A percentile compares a stretch with the other conserved stretches of the same genome.
Evolutionary conservation across 78 protist species (phyloP).

Genomic region (Chrysochromulina tobinii): DNA sequence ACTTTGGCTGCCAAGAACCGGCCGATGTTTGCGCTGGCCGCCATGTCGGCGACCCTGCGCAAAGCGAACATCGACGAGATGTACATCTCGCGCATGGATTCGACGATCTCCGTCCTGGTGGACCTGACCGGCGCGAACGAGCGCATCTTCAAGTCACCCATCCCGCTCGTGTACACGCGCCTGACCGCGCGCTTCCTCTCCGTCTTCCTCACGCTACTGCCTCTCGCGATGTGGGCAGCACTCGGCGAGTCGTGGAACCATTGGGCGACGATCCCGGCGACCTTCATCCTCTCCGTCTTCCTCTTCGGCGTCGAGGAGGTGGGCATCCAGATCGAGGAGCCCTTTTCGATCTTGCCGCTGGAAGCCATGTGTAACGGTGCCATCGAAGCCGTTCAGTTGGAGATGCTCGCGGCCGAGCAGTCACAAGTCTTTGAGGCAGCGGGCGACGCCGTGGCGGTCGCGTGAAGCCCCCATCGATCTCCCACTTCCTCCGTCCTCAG

Average conservation of each 20-base stretch:
- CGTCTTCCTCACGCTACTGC: neutral
- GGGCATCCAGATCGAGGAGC: slow-evolving; percentile 24
- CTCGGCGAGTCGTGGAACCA: neutral
- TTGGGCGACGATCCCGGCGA: neutral
- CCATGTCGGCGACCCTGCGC: neutral
- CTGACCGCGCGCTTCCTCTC: neutral
- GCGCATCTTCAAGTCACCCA: slow-evolving; percentile 4
- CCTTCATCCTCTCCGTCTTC: neutral
- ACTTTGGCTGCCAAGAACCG: neutral
- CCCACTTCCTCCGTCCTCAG: no score
- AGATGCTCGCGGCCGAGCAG: neutral
- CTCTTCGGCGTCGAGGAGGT: slow-evolving; percentile 15
- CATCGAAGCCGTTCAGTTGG: neutral
- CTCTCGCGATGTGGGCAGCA: neutral
- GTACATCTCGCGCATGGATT: neutral
- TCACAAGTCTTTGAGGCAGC: no score
- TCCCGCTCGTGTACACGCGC: slow-evolving; percentile 23
- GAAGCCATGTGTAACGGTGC: neutral
- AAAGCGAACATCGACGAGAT: neutral
- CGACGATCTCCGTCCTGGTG: neutral
- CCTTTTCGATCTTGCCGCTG: slow-evolving; percentile 10
- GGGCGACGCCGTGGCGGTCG: no score
- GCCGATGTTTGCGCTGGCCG: neutral
- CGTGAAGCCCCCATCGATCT: no score
- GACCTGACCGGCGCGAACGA: neutral